Base-by-base conservation (phyloP, 257 asterid genomes). In the Solanum medicagineum region DNA sequence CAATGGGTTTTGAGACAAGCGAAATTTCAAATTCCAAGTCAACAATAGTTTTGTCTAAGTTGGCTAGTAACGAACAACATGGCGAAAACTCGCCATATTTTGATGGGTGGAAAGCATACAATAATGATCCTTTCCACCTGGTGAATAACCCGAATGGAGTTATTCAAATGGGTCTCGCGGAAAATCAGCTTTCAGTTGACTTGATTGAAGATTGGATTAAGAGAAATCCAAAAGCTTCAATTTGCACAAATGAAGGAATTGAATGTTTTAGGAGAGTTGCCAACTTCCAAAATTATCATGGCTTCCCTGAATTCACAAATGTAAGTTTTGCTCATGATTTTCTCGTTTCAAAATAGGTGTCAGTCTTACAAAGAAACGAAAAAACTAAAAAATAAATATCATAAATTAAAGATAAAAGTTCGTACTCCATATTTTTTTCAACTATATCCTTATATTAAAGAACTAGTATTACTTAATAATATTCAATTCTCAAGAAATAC, bases 141-240 rank as follows among this genome's bases (percentile, higher is more conserved):
- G 20, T 53, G 10, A 4, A 55, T 4, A 95, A 95, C 81, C 96
- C 92, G 73, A 49, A 87, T 49, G 99, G 99, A 12, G 95, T 95
- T 59, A 93, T 95, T 54, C 99, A 95, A 85, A 92, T 95, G 98
- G 99, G 99, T 20, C 97, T 95, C 11, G 93, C 99, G 7, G 99
- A 95, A 75, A 75, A 75, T 75, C 81, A 74, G 59, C 81, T 74
- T 22, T 74, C 42, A 1, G 36, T 47, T 74, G 81, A 74, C 12
- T 74, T 45, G n/a, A n/a, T 73, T 44, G 81, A 74, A 45, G 42
- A 47, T 9, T 74, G 81, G 81, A 47, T 74, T 74, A 74, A 74
- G 81, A 74, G 60, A 74, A 74, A 74, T 3, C 81, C 81, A 7
- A 74, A 74, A n/a, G 81, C 81, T 74, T 74, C 59, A 1, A 74